A percentile compares a stretch with the other conserved stretches of the same genome.
Evolutionary conservation across 768 basidiomycete species (phyloP).

Genomic region (Boletus bicolor): DNA sequence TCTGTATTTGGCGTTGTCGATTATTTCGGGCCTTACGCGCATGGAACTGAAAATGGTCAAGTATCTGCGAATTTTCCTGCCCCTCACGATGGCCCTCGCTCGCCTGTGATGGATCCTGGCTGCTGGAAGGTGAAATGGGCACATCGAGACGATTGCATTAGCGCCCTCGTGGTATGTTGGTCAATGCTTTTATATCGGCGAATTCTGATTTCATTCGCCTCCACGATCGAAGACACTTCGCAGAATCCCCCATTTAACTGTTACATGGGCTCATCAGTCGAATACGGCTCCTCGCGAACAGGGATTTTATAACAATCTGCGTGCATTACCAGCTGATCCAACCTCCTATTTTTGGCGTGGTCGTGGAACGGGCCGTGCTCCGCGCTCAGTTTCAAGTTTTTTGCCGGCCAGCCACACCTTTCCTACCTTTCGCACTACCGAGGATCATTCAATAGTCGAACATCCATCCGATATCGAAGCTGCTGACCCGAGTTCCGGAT

Average conservation of each 20-base stretch:
- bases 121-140: slow-evolving; percentile 82
- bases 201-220: background rate
- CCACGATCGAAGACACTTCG: slow-evolving; percentile 55
- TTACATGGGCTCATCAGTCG: slow-evolving; percentile 78
- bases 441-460: background rate
- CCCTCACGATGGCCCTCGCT: slow-evolving; percentile 59
- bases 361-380: slow-evolving; percentile 3
- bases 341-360: slow-evolving; percentile 20
- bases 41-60: slow-evolving; percentile 21
- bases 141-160: slow-evolving; percentile 71
- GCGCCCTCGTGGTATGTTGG: slow-evolving; percentile 61
- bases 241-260: slow-evolving; percentile 64
- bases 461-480: background rate
- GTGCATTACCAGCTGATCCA: slow-evolving; percentile 5
- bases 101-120: slow-evolving; percentile 50
- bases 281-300: slow-evolving; percentile 15
- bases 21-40: slow-evolving; percentile 39
- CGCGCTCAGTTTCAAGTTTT: slow-evolving; percentile 15
- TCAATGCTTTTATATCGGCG: background rate
- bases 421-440: slow-evolving; percentile 6
- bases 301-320: slow-evolving; percentile 11
- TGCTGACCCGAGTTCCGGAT: background rate
- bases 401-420: slow-evolving; percentile 18
- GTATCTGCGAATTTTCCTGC: slow-evolving; percentile 30
- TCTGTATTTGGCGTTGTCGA: slow-evolving; percentile 66